phyloP scores from a whole-genome alignment of 148 eudicot species.

The Spergularia marina region DNA sequence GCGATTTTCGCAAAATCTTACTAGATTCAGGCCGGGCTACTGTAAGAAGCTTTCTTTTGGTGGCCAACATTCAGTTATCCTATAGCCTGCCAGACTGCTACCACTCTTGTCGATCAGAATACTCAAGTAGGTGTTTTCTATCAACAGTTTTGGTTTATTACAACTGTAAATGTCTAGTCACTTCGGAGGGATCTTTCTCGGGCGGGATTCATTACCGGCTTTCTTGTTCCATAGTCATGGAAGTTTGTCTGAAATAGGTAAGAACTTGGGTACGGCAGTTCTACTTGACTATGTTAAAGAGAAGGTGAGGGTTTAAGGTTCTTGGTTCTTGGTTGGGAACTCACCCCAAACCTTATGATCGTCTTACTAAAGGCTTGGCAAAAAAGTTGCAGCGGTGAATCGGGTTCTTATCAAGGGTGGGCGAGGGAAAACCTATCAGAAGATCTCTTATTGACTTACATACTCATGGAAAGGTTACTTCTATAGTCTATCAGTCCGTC shows the following conservation, averaged over 20 bases:
- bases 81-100: neutral
- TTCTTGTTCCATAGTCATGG: neutral
- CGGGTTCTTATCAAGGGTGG: too few species aligned
- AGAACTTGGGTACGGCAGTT: neutral
- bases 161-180: neutral
- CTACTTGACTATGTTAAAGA: too few species aligned
- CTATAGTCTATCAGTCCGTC: too few species aligned
- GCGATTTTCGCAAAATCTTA: conserved; percentile 98
- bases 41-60: neutral
- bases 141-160: neutral
- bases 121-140: neutral
- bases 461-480: too few species aligned
- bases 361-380: neutral
- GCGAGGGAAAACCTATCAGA: too few species aligned
- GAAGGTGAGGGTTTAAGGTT: too few species aligned
- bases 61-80: neutral
- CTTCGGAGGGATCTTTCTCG: neutral
- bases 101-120: neutral
- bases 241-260: neutral
- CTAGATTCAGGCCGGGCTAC: conserved; percentile 23
- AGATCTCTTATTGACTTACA: too few species aligned
- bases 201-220: neutral
- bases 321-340: neutral
- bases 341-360: neutral
- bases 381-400: neutral